phyloP scores from a whole-genome alignment of 306 rosid genomes.

The Lagenaria siceraria region DNA sequence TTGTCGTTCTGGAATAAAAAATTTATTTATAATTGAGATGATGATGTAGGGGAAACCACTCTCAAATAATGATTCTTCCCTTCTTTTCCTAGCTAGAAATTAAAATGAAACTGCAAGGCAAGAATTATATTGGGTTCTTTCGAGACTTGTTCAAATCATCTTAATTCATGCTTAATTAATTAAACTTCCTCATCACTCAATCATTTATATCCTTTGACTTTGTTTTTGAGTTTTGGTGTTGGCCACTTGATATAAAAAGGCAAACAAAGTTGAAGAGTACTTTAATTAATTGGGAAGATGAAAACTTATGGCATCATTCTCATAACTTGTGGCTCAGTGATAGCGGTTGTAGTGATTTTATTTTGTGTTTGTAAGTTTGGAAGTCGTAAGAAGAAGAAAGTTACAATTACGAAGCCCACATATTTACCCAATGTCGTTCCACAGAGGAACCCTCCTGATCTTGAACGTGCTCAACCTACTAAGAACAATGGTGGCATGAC shows the following conservation, averaged over 20 bases:
- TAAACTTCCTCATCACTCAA: neutral
- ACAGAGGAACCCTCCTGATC: neutral
- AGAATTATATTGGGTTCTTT: too few relatives aligned
- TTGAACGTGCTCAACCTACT: constrained; percentile 3
- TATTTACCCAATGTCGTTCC: neutral
- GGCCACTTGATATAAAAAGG: neutral
- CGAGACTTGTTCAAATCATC: too few relatives aligned
- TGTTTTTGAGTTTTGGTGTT: neutral
- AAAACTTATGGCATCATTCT: constrained; percentile 1
- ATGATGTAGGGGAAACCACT: too few relatives aligned
- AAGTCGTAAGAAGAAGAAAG: constrained; percentile 5
- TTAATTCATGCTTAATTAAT: too few relatives aligned
- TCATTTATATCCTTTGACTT: neutral
- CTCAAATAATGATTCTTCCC: too few relatives aligned
- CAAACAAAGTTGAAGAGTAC: neutral
- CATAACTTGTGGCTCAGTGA: constrained; percentile 1
- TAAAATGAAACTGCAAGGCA: neutral
- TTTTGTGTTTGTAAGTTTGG: neutral
- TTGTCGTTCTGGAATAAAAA: too few relatives aligned
- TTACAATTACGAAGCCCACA: too few relatives aligned
- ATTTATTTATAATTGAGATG: too few relatives aligned
- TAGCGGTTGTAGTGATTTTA: neutral
- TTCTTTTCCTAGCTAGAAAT: neutral
- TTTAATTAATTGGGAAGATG: neutral
- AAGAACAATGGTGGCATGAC: constrained; percentile 16